Conservation (phyloP, 2,329 filamentous ascomycete species). For the Penicillium sp. region DNA sequence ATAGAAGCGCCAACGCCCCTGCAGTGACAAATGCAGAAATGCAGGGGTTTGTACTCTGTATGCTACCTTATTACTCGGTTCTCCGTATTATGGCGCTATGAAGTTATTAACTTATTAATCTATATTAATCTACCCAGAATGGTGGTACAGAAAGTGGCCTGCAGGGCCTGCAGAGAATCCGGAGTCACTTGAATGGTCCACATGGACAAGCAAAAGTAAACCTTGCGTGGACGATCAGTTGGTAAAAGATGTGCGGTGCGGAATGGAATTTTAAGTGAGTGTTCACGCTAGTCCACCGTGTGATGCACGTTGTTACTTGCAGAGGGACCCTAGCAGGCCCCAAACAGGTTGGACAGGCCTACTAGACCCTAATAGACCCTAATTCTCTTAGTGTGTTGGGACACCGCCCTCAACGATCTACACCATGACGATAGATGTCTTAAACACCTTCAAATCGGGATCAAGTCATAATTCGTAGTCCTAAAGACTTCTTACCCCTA, state of each 20-base stretch:
- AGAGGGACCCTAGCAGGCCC: neutral
- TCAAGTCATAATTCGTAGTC: neutral
- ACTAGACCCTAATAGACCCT: neutral
- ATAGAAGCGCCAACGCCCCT: conserved; percentile 8
- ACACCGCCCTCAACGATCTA: conserved; percentile 4
- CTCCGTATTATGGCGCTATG: neutral
- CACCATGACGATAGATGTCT: neutral
- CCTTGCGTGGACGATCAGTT: neutral
- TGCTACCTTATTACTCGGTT: neutral
- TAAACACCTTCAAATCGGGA: neutral
- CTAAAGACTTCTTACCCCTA: no score
- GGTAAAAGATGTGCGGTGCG: neutral
- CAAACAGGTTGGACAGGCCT: neutral
- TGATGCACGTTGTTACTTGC: neutral
- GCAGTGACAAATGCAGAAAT: conserved; percentile 14
- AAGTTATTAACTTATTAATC: no score
- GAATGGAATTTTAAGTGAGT: neutral
- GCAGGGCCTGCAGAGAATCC: no score
- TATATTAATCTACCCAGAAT: neutral
- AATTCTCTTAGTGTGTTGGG: conserved; percentile 1
- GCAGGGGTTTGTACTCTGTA: conserved; percentile 11
- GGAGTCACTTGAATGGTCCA: neutral
- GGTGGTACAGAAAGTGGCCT: no score
- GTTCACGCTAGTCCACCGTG: neutral
- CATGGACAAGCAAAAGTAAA: neutral